These are phyloP conservation scores for Ottelia alismoides DNA, from an alignment of 106 monocot species.

Conservation along the genomic window DNA sequence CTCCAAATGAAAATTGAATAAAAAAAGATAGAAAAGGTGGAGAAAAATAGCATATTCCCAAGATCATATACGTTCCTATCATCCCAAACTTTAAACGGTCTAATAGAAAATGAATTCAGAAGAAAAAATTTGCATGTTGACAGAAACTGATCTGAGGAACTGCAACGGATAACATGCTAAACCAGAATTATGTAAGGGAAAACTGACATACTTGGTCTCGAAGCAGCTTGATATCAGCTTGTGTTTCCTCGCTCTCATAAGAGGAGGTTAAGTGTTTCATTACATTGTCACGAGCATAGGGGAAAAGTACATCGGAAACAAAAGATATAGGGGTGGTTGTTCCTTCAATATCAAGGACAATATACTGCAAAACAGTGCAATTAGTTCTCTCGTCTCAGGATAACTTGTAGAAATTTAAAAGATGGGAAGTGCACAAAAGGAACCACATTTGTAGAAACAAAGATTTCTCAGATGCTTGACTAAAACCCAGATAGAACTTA, in stretches of 20 bases:
- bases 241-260: constrained; percentile 73
- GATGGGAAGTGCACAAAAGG: not conserved
- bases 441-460: too few relatives aligned
- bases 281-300: constrained; percentile 91
- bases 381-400: not conserved
- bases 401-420: not conserved
- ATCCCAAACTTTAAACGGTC: too few relatives aligned
- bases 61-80: too few relatives aligned
- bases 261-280: constrained; percentile 70
- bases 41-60: too few relatives aligned
- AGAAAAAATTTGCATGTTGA: not conserved
- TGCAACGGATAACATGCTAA: too few relatives aligned
- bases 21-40: too few relatives aligned
- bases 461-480: too few relatives aligned
- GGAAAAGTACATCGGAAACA: constrained; percentile 89
- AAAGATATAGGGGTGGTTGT: constrained; percentile 98
- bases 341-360: constrained; percentile 96
- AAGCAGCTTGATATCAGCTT: constrained; percentile 80
- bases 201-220: constrained; percentile 47
- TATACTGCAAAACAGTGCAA: constrained; percentile 25
- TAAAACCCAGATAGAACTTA: too few relatives aligned
- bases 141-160: too few relatives aligned
- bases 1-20: too few relatives aligned
- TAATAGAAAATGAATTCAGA: too few relatives aligned
- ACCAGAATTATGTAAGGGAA: not conserved